A percentile compares a stretch with the other conserved stretches of the same genome.
These are phyloP conservation scores for Saccharomycopsis phalli DNA, from an alignment of 1,139 yeast genomes.

Conservation along the genomic window DNA sequence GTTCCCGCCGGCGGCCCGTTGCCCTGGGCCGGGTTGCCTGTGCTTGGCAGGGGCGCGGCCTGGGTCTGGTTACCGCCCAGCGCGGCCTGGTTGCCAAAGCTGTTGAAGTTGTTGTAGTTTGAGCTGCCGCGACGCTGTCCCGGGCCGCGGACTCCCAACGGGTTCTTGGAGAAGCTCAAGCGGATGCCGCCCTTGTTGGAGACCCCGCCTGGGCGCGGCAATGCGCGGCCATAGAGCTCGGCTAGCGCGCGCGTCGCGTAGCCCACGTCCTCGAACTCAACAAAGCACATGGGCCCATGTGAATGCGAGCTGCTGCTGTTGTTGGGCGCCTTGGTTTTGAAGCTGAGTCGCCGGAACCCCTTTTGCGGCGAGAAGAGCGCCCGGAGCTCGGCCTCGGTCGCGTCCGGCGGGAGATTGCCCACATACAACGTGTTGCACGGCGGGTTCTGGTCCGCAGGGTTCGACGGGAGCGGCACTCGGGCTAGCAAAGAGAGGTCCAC, in stretches of 20 bases:
- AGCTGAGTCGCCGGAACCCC: constrained; percentile 87
- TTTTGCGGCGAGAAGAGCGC: constrained; percentile 80
- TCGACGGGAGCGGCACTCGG: constrained; percentile 90
- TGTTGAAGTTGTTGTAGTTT: constrained; percentile 16
- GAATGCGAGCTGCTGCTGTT: constrained; percentile 37
- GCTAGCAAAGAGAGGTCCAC: constrained; percentile 61
- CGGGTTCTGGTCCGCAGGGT: constrained; percentile 98
- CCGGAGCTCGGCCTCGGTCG: constrained; percentile 87
- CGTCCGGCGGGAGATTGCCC: constrained; percentile 95
- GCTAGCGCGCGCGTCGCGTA: constrained; percentile 91
- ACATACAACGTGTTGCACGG: constrained; percentile 96
- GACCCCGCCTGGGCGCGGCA: constrained; percentile 51
- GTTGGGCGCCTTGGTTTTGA: constrained; percentile 60
- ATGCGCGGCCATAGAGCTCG: constrained; percentile 80
- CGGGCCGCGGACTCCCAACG: constrained; percentile 82
- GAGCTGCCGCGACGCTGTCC: constrained; percentile 20
- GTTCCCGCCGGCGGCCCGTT: constrained; percentile 3
- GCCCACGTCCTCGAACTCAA: constrained; percentile 92
- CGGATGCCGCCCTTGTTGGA: constrained; percentile 91
- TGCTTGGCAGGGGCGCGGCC: constrained; percentile 3
- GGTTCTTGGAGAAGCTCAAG: constrained; percentile 88
- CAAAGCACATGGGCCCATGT: constrained; percentile 99
- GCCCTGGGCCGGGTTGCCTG: neutral
- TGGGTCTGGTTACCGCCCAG: neutral
- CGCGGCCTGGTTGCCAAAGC: neutral